A percentile compares a stretch with the other conserved stretches of the same genome.
phyloP scores from a whole-genome alignment of 148 eudicot genomes.

The Persicaria tinctoria region DNA sequence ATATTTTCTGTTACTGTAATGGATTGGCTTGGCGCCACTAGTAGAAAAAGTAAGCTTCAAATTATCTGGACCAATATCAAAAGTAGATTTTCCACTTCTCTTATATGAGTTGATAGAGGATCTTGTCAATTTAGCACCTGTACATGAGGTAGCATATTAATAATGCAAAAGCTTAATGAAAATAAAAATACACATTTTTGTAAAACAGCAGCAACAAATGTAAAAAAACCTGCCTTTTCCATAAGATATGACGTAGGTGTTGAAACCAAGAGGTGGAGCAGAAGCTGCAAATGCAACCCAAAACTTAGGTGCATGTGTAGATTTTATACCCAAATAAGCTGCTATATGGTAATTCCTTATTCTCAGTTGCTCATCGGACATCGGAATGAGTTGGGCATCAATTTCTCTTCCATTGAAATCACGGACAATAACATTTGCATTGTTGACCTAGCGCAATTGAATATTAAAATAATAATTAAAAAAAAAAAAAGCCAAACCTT shows the following conservation, averaged over 20 bases:
- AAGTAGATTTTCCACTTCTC: constrained; percentile 25
- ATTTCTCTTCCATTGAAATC: constrained; percentile 61
- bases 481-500: neutral
- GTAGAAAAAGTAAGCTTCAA: constrained; percentile 39
- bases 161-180: neutral
- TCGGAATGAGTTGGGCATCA: constrained; percentile 60
- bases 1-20: constrained; percentile 35
- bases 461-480: neutral
- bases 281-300: constrained; percentile 67
- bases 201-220: neutral
- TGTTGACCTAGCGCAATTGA: constrained; percentile 43
- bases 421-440: constrained; percentile 35
- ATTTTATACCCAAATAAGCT: constrained; percentile 48
- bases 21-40: constrained; percentile 37
- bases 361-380: constrained; percentile 41
- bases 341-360: constrained; percentile 41
- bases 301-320: constrained; percentile 35
- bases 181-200: neutral
- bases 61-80: constrained; percentile 52
- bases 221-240: constrained; percentile 37
- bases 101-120: constrained; percentile 37
- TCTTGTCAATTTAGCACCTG: constrained; percentile 37
- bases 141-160: constrained; percentile 10
- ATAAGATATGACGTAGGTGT: constrained; percentile 47
- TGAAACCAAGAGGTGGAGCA: constrained; percentile 78